Percentiles rank a stretch among this genome's conserved stretches.
phyloP scores from a whole-genome alignment of 129 eudicot genomes.

The Gnaphalium uliginosum region DNA sequence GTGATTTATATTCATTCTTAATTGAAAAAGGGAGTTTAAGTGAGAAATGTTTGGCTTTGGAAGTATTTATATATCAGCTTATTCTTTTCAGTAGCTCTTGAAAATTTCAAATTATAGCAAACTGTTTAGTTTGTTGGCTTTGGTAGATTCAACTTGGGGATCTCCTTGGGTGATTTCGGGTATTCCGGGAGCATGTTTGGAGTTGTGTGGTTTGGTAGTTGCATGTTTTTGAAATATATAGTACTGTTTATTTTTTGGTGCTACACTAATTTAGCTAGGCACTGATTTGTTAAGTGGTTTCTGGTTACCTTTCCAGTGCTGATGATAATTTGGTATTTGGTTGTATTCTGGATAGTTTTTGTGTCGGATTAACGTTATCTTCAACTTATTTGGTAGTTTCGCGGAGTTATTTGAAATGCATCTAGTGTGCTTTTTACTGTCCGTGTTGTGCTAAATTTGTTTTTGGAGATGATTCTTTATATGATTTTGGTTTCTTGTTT shows the following conservation, averaged over 20 bases:
- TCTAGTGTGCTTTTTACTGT: neutral
- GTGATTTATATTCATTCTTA: neutral
- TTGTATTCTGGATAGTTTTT: neutral
- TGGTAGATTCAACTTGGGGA: constrained; percentile 10
- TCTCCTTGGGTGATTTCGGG: neutral
- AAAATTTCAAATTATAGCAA: neutral
- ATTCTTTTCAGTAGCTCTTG: neutral
- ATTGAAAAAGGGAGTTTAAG: neutral
- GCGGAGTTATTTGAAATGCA: constrained; percentile 14
- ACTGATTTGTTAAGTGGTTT: neutral
- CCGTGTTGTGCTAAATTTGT: constrained; percentile 1
- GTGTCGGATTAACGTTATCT: neutral
- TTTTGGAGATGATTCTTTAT: neutral
- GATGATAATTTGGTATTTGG: constrained; percentile 8
- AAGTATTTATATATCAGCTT: neutral
- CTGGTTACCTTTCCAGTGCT: neutral
- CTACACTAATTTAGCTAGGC: neutral
- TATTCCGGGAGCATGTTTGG: neutral
- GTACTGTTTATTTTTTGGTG: neutral
- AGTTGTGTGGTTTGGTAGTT: neutral
- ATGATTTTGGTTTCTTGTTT: constrained; percentile 9
- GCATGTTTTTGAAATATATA: neutral
- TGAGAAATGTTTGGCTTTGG: neutral
- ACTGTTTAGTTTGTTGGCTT: constrained; percentile 9
- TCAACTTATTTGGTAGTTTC: constrained; percentile 11